A percentile compares a stretch with the other conserved stretches of the same genome.
phyloP scores from a whole-genome alignment of 352 stramenopile species.

The Paralagenidium karlingii region DNA sequence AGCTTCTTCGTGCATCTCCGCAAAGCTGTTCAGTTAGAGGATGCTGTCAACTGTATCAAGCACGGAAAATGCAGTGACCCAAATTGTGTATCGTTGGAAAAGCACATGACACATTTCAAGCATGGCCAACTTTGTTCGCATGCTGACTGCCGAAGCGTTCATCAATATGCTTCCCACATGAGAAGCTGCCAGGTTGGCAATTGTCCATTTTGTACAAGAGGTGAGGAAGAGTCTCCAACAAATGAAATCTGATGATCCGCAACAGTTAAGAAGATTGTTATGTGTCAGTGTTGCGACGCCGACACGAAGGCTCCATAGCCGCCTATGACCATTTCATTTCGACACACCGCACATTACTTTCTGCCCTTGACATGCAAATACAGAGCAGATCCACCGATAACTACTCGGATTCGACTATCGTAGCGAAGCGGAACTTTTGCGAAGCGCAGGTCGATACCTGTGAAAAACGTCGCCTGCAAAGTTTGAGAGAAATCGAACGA shows the following conservation, averaged over 20 bases:
- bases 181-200: constrained; percentile 9
- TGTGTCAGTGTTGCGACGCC: constrained; percentile 16
- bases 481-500: constrained; percentile 11
- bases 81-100: constrained; percentile 10
- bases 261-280: too few species aligned
- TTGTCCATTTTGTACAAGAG: constrained; percentile 28
- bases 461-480: constrained; percentile 8
- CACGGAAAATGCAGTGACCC: constrained; percentile 16
- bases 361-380: too few species aligned
- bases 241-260: too few species aligned
- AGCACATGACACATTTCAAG: constrained; percentile 25
- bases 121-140: constrained; percentile 11
- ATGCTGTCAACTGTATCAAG: constrained; percentile 22
- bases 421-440: constrained; percentile 18
- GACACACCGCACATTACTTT: constrained; percentile 13
- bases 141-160: constrained; percentile 12
- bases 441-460: constrained; percentile 20
- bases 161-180: constrained; percentile 12
- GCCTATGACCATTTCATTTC: constrained; percentile 18
- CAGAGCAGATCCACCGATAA: too few species aligned
- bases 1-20: too few species aligned
- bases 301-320: constrained; percentile 11
- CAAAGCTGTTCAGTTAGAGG: constrained; percentile 19
- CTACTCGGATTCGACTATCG: too few species aligned
- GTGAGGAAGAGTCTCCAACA: too few species aligned